Percentiles rank a stretch among this genome's conserved stretches.
Conservation (phyloP, 345 rosid species). For the Psidium guajava region DNA sequence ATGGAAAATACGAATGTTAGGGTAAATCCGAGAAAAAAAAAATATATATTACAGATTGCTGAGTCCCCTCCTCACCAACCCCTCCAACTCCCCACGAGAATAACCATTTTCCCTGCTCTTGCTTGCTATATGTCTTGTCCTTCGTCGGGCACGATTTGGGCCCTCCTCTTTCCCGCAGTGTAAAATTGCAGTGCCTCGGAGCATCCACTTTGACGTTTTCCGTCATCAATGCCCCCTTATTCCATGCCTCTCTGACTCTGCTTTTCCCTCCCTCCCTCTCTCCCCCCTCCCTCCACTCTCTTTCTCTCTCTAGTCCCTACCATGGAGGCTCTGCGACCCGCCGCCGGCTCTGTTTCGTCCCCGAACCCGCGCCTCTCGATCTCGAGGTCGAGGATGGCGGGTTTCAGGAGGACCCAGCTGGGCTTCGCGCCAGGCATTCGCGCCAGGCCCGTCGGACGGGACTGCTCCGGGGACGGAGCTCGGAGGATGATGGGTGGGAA, state of each 20-base stretch:
- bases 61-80: neutral
- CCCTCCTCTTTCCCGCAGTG: neutral
- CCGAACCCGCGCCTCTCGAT: neutral
- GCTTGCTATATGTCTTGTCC: neutral
- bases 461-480: neutral
- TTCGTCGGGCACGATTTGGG: too few species aligned
- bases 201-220: neutral
- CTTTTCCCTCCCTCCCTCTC: neutral
- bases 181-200: neutral
- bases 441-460: neutral
- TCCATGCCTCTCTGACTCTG: neutral
- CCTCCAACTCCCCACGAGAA: neutral
- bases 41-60: neutral
- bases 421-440: slow-evolving; percentile 3
- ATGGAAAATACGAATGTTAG: neutral
- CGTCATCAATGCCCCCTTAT: slow-evolving; percentile 11
- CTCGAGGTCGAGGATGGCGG: slow-evolving; percentile 4
- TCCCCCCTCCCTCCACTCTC: neutral
- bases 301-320: neutral
- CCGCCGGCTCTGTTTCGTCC: neutral
- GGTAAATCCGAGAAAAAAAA: neutral
- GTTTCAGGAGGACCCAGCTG: slow-evolving; percentile 11
- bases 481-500: neutral
- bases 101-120: too few species aligned
- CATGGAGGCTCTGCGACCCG: neutral